These are phyloP conservation scores for Rhizopus stolonifer DNA, from an alignment of 371 early-diverging fungal species.

Conservation along the genomic window DNA sequence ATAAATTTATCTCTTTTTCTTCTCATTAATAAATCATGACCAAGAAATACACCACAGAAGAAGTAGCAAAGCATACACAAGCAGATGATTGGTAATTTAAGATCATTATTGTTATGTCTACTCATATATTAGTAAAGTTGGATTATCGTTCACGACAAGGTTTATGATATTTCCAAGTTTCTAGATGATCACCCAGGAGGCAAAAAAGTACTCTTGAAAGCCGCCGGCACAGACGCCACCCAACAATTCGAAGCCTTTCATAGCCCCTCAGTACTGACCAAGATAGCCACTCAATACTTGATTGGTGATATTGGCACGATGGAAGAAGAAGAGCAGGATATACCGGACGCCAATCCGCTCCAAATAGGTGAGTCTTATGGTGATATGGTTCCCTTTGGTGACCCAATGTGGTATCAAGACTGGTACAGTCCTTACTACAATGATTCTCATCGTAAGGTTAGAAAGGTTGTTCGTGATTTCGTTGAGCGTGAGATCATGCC, in stretches of 20 bases:
- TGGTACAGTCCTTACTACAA: conserved; percentile 56
- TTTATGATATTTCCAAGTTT: conserved; percentile 83
- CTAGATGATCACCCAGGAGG: conserved; percentile 72
- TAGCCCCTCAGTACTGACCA: conserved; percentile 49
- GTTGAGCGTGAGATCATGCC: conserved; percentile 66
- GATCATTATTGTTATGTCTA: no score
- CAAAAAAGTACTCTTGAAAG: conserved; percentile 75
- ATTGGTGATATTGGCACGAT: conserved; percentile 12
- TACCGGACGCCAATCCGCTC: conserved; percentile 13
- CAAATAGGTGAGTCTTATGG: conserved; percentile 27
- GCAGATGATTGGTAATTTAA: conserved; percentile 65
- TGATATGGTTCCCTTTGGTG: conserved; percentile 60
- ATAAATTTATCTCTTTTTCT: conserved; percentile 3
- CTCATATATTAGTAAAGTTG: conserved; percentile 52
- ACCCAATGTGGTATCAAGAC: conserved; percentile 69
- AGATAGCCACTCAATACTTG: conserved; percentile 6
- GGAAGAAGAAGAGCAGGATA: conserved; percentile 15
- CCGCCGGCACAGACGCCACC: conserved; percentile 85
- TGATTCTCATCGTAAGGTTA: conserved; percentile 56
- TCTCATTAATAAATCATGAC: conserved; percentile 17
- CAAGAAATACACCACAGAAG: conserved; percentile 60
- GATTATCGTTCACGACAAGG: conserved; percentile 82
- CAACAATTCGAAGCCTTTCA: conserved; percentile 90
- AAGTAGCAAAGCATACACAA: conserved; percentile 74
- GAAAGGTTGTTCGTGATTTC: conserved; percentile 52